Evolutionary conservation across 805 yeast genomes (phyloP), one percentile per base, ranked within the genome.

Genomic region (Nakazawaea holstii): DNA sequence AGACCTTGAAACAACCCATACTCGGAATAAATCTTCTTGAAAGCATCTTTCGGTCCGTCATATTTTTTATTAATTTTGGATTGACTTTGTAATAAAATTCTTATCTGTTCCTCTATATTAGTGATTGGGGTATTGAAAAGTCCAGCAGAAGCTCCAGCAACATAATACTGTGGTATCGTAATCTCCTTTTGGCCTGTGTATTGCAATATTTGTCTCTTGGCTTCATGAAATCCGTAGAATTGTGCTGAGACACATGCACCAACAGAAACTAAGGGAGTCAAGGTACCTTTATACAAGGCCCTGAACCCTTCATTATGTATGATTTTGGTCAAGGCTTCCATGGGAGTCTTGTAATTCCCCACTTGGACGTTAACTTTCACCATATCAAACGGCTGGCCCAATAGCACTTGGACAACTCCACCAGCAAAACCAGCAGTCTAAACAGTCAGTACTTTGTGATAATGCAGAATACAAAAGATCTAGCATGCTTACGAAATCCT

Each of bases 361-460:
- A 87, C 82, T 55, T 82, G 87, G 55, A 80, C 71, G 49, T 87
- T 70, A 26, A 82, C 88, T 58, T 82, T 82, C 53, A 82, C 84
- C 54, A 82, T 70, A 60, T 82, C 89, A 61, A 82, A 82, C 13
- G 87, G 87, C 59, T 81, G 87, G 31, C 80, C 80, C n/a, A 75
- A 69, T 13, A 76, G 59, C 3, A 76, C 80, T 56, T 76, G 80
- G 2, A 73, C 77, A 4, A 76, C 80, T 8, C 80, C 80, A 15
- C 80, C 80, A 8, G 70, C 72, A 52, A 75, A 76, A 6, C 80
- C 80, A 4, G 80, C 77, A 7, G 76, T 57, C 65, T 61, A 26
- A 4, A 14, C 20, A 10, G 20, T 39, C n/a, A 11, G 15, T 27
- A 29, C 33, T 35, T 4, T 14, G n/a, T 26, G 26, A 36, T 48